A percentile compares a stretch with the other conserved stretches of the same genome.
Conservation (phyloP, 1,139 yeast genomes). For the Kodamaea alishanica region DNA sequence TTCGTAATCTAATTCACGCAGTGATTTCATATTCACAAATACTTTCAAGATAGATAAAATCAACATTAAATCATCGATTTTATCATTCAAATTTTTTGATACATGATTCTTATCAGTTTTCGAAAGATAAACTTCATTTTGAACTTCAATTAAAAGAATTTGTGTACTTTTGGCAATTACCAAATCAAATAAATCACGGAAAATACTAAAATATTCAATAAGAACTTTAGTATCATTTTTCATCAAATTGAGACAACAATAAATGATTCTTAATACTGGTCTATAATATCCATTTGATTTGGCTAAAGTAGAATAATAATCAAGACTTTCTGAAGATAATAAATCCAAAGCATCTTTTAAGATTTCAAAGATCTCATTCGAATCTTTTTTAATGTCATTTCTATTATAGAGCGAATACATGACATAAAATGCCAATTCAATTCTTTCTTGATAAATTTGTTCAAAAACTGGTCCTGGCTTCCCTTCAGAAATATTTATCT, state of each 20-base stretch:
- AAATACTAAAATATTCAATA: slow-evolving; percentile 47
- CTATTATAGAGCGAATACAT: slow-evolving; percentile 43
- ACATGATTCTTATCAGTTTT: slow-evolving; percentile 30
- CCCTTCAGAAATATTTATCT: slow-evolving; percentile 52
- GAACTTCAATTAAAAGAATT: slow-evolving; percentile 52
- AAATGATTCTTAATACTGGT: slow-evolving; percentile 57
- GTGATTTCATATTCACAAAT: slow-evolving; percentile 50
- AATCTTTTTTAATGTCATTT: slow-evolving; percentile 22
- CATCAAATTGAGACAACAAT: slow-evolving; percentile 46
- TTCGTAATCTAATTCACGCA: slow-evolving; percentile 46
- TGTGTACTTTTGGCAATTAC: slow-evolving; percentile 60
- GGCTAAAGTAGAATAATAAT: slow-evolving; percentile 41
- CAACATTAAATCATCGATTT: slow-evolving; percentile 62
- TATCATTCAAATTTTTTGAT: slow-evolving; percentile 33
- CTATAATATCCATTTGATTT: slow-evolving; percentile 46
- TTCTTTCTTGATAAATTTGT: slow-evolving; percentile 56
- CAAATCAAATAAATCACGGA: slow-evolving; percentile 53
- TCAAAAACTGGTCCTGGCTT: slow-evolving; percentile 45
- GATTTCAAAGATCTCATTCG: slow-evolving; percentile 34
- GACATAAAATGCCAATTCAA: slow-evolving; percentile 68
- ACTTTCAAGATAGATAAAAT: slow-evolving; percentile 61
- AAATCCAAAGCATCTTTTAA: slow-evolving; percentile 41
- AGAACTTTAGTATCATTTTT: slow-evolving; percentile 39
- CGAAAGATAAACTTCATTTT: slow-evolving; percentile 48
- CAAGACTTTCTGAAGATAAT: slow-evolving; percentile 44